Conservation (phyloP, 176 grass and related monocot genomes). For the Hordeum vulgare region DNA sequence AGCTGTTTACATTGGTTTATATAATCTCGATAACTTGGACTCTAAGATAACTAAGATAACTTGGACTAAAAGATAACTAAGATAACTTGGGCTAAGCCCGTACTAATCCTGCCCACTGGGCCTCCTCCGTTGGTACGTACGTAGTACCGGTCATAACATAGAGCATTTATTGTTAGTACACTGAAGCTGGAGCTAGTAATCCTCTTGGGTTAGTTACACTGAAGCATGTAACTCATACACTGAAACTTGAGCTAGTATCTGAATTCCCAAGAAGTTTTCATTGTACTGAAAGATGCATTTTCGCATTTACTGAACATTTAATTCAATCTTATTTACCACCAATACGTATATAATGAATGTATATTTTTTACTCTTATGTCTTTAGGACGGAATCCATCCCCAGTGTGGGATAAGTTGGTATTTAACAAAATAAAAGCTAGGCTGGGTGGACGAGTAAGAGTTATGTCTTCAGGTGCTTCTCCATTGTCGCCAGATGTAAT, state of each 20-base stretch:
- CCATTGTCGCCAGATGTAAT: conserved; percentile 87
- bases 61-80: too few species aligned
- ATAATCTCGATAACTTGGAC: too few species aligned
- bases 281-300: neutral
- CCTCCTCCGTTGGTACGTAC: too few species aligned
- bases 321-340: neutral
- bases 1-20: too few species aligned
- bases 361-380: conserved; percentile 5
- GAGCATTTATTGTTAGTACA: neutral
- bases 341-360: neutral
- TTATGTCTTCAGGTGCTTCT: conserved; percentile 89
- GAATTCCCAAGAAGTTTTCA: neutral
- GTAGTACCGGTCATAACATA: too few species aligned
- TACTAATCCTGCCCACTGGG: too few species aligned
- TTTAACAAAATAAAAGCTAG: conserved; percentile 98
- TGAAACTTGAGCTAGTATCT: neutral
- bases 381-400: conserved; percentile 67
- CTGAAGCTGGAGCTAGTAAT: neutral
- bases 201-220: neutral
- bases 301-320: neutral
- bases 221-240: too few species aligned
- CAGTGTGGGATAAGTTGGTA: conserved; percentile 94
- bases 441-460: conserved; percentile 77
- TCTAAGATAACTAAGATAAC: too few species aligned
- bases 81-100: too few species aligned